These are phyloP conservation scores for Berkeleyomyces basicola DNA, from an alignment of 2,329 filamentous ascomycete genomes.

Conservation along the genomic window DNA sequence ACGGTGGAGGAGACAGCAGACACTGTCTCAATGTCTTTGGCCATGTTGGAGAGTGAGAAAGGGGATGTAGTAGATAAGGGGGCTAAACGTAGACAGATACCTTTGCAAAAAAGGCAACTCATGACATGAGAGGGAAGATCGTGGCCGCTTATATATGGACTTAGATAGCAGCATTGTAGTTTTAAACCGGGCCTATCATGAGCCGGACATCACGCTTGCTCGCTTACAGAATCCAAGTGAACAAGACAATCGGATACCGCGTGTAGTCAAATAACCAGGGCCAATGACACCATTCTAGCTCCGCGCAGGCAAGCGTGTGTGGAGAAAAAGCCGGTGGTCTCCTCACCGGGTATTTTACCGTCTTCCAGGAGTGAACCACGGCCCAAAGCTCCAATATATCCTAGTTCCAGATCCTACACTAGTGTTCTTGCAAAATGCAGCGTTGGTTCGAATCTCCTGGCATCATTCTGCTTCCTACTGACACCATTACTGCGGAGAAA, in stretches of 20 bases:
- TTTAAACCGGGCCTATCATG: no score
- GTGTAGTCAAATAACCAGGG: not conserved
- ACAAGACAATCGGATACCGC: no score
- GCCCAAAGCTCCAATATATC: no score
- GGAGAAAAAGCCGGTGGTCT: not conserved
- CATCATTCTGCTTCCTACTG: not conserved
- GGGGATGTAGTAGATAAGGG: not conserved
- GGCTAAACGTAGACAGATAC: no score
- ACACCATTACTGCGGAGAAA: not conserved
- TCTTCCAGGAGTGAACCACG: not conserved
- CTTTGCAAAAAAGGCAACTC: no score
- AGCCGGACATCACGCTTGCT: no score
- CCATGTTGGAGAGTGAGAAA: not conserved
- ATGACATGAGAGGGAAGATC: no score
- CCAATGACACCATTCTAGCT: not conserved
- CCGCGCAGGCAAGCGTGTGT: not conserved
- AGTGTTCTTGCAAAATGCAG: not conserved
- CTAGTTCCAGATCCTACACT: not conserved
- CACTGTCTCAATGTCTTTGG: slow-evolving; percentile 9
- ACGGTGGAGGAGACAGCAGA: not conserved
- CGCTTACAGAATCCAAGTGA: no score
- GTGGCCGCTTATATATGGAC: not conserved
- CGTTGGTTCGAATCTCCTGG: not conserved
- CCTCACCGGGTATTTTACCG: not conserved
- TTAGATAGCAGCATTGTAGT: not conserved